A percentile compares a stretch with the other conserved stretches of the same genome.
phyloP scores from a whole-genome alignment of 495 filamentous ascomycete species.

The Xylaria palmicola region DNA sequence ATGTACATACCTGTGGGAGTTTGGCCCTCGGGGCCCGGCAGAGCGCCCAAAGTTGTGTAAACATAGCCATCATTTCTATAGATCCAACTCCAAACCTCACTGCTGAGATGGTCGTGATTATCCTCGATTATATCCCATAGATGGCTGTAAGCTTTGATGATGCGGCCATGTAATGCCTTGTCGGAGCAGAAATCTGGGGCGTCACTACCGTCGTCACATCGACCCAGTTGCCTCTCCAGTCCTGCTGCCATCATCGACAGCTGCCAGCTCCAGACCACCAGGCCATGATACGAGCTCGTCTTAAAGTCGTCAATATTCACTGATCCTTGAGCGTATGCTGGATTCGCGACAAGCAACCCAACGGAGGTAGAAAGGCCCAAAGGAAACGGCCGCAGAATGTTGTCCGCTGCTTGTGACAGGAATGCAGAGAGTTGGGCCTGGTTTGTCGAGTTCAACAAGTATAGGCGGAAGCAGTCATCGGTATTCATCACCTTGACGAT shows the following conservation, averaged over 20 bases:
- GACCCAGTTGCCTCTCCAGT: slow-evolving; percentile 46
- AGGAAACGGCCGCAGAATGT: slow-evolving; percentile 58
- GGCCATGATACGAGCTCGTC: slow-evolving; percentile 60
- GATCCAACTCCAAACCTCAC: slow-evolving; percentile 65
- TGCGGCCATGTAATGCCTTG: slow-evolving; percentile 43
- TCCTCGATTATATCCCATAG: slow-evolving; percentile 61
- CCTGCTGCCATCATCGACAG: slow-evolving; percentile 65
- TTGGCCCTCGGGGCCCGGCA: slow-evolving; percentile 52
- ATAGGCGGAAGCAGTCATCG: slow-evolving; percentile 63
- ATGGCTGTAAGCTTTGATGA: slow-evolving; percentile 55
- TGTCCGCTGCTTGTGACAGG: slow-evolving; percentile 54
- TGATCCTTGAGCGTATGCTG: slow-evolving; percentile 53
- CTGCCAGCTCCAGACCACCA: slow-evolving; percentile 66
- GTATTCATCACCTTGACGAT: slow-evolving; percentile 62
- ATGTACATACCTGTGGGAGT: slow-evolving; percentile 32
- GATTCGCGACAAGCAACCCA: slow-evolving; percentile 61
- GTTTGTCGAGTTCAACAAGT: slow-evolving; percentile 60
- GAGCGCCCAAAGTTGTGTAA: slow-evolving; percentile 49
- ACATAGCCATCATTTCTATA: slow-evolving; percentile 50
- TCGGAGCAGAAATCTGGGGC: slow-evolving; percentile 52
- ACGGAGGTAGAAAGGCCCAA: slow-evolving; percentile 57
- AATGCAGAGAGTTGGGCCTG: slow-evolving; percentile 56
- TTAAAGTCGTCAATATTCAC: slow-evolving; percentile 54
- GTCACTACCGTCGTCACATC: slow-evolving; percentile 35
- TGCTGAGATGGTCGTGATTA: slow-evolving; percentile 51